Conservation (phyloP, 2,329 filamentous ascomycete species). For the Capronia coronata region DNA sequence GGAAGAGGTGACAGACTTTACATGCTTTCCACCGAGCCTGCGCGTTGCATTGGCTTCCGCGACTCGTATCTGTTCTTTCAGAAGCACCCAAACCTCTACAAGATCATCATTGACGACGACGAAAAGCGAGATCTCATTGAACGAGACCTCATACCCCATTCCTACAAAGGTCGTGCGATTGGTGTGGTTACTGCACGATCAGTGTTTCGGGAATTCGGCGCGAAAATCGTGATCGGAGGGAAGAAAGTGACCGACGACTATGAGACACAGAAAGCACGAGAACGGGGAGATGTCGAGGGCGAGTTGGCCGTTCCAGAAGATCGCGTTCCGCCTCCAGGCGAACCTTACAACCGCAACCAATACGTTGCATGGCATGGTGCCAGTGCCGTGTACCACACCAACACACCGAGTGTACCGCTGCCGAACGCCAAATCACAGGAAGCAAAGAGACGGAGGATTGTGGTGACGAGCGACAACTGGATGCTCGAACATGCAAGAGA, state of each 20-base stretch:
- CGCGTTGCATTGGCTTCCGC: constrained; percentile 90
- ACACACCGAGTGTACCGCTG: constrained; percentile 66
- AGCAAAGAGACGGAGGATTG: constrained; percentile 74
- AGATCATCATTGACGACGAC: constrained; percentile 96
- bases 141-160: constrained; percentile 90
- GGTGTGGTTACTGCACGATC: constrained; percentile 94
- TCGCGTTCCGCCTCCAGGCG: constrained; percentile 62
- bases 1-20: constrained; percentile 81
- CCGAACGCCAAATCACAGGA: constrained; percentile 67
- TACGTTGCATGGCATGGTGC: constrained; percentile 98
- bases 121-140: constrained; percentile 96
- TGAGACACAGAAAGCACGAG: constrained; percentile 65
- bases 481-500: constrained; percentile 89
- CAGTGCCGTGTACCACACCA: constrained; percentile 88
- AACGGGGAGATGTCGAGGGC: constrained; percentile 75
- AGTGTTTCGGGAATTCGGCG: constrained; percentile 93
- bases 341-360: constrained; percentile 97
- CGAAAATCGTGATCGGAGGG: constrained; percentile 87
- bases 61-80: constrained; percentile 99
- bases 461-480: constrained; percentile 92
- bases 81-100: constrained; percentile 92
- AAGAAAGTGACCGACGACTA: constrained; percentile 85
- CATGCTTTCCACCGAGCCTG: constrained; percentile 97
- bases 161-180: constrained; percentile 96
- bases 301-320: constrained; percentile 89